Conservation (phyloP, 139 green algal genomes). For the Tetraselmis chui region DNA sequence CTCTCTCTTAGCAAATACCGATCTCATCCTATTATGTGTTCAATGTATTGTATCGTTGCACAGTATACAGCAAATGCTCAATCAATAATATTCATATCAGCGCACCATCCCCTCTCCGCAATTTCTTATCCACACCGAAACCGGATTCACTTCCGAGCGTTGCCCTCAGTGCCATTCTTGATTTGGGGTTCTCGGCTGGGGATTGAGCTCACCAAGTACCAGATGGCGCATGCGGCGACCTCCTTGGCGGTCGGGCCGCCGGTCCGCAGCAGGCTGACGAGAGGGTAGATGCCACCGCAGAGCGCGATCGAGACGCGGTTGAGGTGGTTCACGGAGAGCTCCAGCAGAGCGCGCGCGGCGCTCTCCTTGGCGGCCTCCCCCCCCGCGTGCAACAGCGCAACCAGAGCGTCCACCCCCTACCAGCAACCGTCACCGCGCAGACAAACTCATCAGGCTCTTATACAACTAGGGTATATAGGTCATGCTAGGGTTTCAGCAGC, state of each 20-base stretch:
- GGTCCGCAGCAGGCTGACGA: constrained; percentile 13
- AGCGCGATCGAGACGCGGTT: constrained; percentile 11
- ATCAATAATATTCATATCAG: constrained; percentile 7
- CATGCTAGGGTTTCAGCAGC: too few species aligned
- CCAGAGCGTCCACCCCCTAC: constrained; percentile 10
- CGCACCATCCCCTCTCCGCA: constrained; percentile 10
- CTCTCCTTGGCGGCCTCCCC: constrained; percentile 9
- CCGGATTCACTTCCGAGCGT: constrained; percentile 10
- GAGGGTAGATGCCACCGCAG: constrained; percentile 6
- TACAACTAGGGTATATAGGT: too few species aligned
- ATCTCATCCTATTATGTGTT: too few species aligned
- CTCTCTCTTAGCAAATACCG: too few species aligned
- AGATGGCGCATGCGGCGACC: constrained; percentile 14
- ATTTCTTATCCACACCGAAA: constrained; percentile 13
- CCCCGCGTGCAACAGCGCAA: constrained; percentile 8
- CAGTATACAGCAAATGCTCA: constrained; percentile 11
- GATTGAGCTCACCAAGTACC: constrained; percentile 6
- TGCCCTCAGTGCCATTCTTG: too few species aligned
- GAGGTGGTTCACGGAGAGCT: constrained; percentile 2
- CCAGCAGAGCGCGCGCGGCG: constrained; percentile 13
- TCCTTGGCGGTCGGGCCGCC: constrained; percentile 17
- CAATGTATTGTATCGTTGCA: constrained; percentile 5
- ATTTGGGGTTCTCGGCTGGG: constrained; percentile 5
- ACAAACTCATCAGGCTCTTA: too few species aligned
- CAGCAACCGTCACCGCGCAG: constrained; percentile 7